These are phyloP conservation scores for Plantago ovata DNA, from an alignment of 257 asterid genomes.

Conservation along the genomic window DNA sequence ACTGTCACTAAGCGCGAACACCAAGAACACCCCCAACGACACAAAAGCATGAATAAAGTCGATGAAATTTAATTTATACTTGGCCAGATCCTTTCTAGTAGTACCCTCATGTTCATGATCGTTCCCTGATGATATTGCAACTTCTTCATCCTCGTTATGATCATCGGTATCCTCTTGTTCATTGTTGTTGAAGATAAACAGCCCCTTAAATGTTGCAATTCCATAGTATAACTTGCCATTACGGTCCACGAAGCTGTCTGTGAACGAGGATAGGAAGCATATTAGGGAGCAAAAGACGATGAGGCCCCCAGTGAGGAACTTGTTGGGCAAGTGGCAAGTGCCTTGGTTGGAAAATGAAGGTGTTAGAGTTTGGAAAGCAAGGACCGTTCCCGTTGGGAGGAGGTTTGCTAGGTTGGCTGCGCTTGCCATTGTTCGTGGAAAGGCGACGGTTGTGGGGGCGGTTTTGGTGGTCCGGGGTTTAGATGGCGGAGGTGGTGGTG, in stretches of 20 bases:
- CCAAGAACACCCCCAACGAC: constrained; percentile 47
- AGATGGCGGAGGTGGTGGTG: not conserved
- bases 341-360: constrained; percentile 63
- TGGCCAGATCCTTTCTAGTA: constrained; percentile 20
- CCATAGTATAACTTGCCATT: constrained; percentile 46
- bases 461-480: not conserved
- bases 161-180: not conserved
- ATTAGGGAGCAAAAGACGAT: constrained; percentile 31
- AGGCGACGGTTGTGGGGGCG: constrained; percentile 5
- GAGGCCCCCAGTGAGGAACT: constrained; percentile 31
- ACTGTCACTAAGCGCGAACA: constrained; percentile 44
- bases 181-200: constrained; percentile 34
- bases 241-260: constrained; percentile 40
- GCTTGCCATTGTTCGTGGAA: constrained; percentile 46
- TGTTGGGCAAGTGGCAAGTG: constrained; percentile 36
- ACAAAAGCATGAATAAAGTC: constrained; percentile 51
- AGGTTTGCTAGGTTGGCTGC: constrained; percentile 66
- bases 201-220: constrained; percentile 49
- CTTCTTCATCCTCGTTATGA: not conserved
- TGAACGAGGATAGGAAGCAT: constrained; percentile 54
- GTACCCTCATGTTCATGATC: not conserved
- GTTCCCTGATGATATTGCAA: too few relatives aligned
- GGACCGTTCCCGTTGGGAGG: constrained; percentile 66
- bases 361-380: constrained; percentile 46
- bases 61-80: constrained; percentile 30